These are phyloP conservation scores for Cryphonectria nitschkei DNA, from an alignment of 2,329 filamentous ascomycete genomes.

Conservation along the genomic window DNA sequence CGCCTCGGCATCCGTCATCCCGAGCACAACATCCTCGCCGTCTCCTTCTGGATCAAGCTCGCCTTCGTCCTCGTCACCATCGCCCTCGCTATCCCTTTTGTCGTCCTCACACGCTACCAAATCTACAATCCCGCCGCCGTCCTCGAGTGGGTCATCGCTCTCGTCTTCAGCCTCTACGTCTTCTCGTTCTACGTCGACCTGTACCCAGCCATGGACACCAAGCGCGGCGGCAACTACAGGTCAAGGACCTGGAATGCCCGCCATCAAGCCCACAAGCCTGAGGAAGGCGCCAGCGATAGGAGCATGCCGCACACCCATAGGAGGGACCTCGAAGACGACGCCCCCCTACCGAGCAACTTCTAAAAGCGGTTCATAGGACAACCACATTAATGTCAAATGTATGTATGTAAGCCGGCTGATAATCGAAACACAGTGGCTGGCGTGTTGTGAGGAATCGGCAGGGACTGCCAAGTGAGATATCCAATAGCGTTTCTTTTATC, in stretches of 20 bases:
- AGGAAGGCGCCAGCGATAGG: slow-evolving; percentile 24
- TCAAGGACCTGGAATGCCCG: slow-evolving; percentile 23
- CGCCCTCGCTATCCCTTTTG: slow-evolving; percentile 74
- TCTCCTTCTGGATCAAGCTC: slow-evolving; percentile 88
- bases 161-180: slow-evolving; percentile 87
- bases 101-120: slow-evolving; percentile 52
- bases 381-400: neutral
- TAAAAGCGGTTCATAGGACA: neutral
- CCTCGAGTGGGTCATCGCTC: slow-evolving; percentile 77
- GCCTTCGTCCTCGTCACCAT: slow-evolving; percentile 82
- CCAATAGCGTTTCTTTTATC: neutral
- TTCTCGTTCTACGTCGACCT: slow-evolving; percentile 88
- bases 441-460: neutral
- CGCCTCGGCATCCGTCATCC: slow-evolving; percentile 80
- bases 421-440: neutral
- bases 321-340: neutral
- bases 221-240: slow-evolving; percentile 39
- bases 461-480: neutral
- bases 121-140: slow-evolving; percentile 70
- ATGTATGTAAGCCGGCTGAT: neutral
- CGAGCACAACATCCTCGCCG: slow-evolving; percentile 71
- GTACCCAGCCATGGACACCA: slow-evolving; percentile 72
- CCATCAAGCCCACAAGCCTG: slow-evolving; percentile 18
- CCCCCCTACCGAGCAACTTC: slow-evolving; percentile 13
- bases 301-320: slow-evolving; percentile 11